Percentiles rank a stretch among this genome's conserved stretches.
Conservation (phyloP, 208 protist genomes). For the Leptomonas pyrrhocoris region DNA sequence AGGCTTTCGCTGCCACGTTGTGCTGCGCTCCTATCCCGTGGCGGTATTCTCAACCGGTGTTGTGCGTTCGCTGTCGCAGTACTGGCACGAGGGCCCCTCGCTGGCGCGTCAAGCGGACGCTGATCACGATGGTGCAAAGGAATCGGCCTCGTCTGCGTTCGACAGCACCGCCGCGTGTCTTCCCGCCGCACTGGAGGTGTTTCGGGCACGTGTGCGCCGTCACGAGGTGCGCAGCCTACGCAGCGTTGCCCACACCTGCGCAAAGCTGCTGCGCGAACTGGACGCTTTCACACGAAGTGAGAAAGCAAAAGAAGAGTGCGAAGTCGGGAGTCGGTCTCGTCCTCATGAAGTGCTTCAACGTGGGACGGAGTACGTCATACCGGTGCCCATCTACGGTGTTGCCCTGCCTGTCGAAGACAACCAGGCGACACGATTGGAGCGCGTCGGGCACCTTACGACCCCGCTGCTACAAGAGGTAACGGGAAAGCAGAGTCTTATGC, state of each 20-base stretch:
- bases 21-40: slow-evolving; percentile 20
- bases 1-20: slow-evolving; percentile 8
- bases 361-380: slow-evolving; percentile 3
- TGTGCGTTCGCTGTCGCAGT: slow-evolving; percentile 6
- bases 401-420: slow-evolving; percentile 28
- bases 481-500: not conserved
- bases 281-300: not conserved
- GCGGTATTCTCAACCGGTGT: not conserved
- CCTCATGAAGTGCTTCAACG: not conserved
- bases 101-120: not conserved
- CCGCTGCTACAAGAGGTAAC: slow-evolving; percentile 11
- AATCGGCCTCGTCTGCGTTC: not conserved
- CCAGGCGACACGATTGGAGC: slow-evolving; percentile 24
- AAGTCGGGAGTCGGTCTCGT: not conserved
- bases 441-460: slow-evolving; percentile 23
- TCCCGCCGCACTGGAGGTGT: slow-evolving; percentile 2
- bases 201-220: slow-evolving; percentile 7
- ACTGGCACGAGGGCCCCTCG: slow-evolving; percentile 6
- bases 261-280: not conserved
- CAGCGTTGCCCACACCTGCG: not conserved
- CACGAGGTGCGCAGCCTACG: slow-evolving; percentile 17
- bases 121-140: not conserved
- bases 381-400: slow-evolving; percentile 31
- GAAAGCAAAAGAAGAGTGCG: not conserved
- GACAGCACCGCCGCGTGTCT: not conserved